phyloP scores from a whole-genome alignment of 2,329 filamentous ascomycete species.

The Colletotrichum costaricense region DNA sequence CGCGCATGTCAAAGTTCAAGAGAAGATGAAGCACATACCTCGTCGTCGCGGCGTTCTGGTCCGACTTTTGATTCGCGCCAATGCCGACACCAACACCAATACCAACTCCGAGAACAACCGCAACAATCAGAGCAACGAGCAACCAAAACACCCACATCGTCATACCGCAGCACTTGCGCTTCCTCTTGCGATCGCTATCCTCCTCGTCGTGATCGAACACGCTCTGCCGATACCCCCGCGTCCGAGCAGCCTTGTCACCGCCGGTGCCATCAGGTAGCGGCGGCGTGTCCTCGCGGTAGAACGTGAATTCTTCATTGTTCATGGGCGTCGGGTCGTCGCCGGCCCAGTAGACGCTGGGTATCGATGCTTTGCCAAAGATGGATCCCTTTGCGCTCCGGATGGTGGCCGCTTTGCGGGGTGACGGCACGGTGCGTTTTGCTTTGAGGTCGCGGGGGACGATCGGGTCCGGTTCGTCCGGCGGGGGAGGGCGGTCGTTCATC shows the following conservation, averaged over 20 bases:
- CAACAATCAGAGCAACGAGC: conserved; percentile 41
- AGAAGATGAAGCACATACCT: conserved; percentile 3
- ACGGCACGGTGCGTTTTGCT: conserved; percentile 25
- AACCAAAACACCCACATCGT: conserved; percentile 50
- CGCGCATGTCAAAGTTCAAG: background rate
- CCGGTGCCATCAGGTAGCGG: conserved; percentile 38
- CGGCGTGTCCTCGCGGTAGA: conserved; percentile 54
- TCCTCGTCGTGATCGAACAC: conserved; percentile 28
- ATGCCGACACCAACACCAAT: conserved; percentile 55
- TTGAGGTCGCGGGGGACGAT: conserved; percentile 21
- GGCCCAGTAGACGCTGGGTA: conserved; percentile 33
- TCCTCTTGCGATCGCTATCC: conserved; percentile 33
- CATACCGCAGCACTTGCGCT: conserved; percentile 41
- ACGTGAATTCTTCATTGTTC: conserved; percentile 45
- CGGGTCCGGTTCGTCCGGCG: conserved; percentile 29
- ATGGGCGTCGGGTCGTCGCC: conserved; percentile 28
- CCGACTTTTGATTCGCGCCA: conserved; percentile 41
- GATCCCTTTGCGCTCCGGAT: conserved; percentile 31
- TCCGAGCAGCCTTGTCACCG: conserved; percentile 16
- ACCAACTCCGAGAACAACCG: conserved; percentile 51
- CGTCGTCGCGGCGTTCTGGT: background rate
- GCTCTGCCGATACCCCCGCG: conserved; percentile 22
- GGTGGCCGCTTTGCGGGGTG: conserved; percentile 30
- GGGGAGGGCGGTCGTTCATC: conserved; percentile 22
- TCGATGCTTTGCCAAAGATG: conserved; percentile 32